Conservation (phyloP, 164 flowering plant genomes). For the Annona squamosa region DNA sequence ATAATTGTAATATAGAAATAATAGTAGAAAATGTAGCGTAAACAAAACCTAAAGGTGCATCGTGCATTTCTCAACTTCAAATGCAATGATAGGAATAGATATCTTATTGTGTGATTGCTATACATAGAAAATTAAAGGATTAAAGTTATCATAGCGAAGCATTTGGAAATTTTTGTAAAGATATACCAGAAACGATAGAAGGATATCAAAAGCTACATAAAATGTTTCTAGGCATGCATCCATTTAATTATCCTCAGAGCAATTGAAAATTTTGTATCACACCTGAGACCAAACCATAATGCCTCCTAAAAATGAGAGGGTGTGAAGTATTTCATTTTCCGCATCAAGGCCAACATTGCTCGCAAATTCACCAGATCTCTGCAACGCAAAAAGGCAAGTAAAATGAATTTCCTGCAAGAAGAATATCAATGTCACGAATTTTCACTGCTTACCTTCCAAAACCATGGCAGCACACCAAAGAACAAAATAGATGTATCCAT, state of each 20-base stretch:
- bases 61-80: neutral
- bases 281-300: slow-evolving; percentile 97
- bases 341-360: slow-evolving; percentile 48
- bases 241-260: neutral
- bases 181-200: neutral
- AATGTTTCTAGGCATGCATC: neutral
- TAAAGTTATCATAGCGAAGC: too few species aligned
- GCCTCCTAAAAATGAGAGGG: slow-evolving; percentile 79
- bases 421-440: neutral
- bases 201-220: neutral
- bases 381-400: slow-evolving; percentile 17
- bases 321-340: slow-evolving; percentile 82
- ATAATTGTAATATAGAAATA: too few species aligned
- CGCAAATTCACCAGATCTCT: slow-evolving; percentile 72
- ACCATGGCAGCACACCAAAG: slow-evolving; percentile 86
- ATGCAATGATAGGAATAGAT: neutral
- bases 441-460: slow-evolving; percentile 69
- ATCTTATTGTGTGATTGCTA: neutral
- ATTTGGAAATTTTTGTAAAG: neutral
- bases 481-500: slow-evolving; percentile 75
- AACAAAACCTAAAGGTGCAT: neutral
- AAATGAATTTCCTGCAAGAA: neutral
- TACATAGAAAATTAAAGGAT: neutral
- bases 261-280: neutral
- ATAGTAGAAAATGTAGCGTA: too few species aligned